Evolutionary conservation across 169 alveolate genomes (phyloP).

Genomic region (Cryptosporidium muris): DNA sequence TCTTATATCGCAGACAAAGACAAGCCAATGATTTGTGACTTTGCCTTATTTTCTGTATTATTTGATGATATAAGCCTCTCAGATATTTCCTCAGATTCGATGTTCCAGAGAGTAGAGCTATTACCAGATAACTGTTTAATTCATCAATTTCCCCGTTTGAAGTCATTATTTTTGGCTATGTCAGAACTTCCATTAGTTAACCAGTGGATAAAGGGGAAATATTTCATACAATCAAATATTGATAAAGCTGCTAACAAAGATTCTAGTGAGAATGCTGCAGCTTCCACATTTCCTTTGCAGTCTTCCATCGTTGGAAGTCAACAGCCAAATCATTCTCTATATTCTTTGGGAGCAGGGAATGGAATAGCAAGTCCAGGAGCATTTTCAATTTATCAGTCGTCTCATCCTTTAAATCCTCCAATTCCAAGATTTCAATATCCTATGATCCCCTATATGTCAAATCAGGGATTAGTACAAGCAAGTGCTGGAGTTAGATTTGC

Average conservation of each 20-base stretch:
- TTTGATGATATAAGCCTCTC: constrained; percentile 43
- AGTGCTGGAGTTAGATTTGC: constrained; percentile 53
- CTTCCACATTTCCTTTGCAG: too few species aligned
- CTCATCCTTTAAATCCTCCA: neutral
- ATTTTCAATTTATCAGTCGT: too few species aligned
- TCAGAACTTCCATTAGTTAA: constrained; percentile 35
- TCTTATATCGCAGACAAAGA: constrained; percentile 58
- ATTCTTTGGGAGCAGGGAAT: too few species aligned
- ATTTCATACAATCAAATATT: neutral
- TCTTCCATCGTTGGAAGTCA: too few species aligned
- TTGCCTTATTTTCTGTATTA: constrained; percentile 46
- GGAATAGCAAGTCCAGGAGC: too few species aligned
- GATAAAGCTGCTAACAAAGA: too few species aligned
- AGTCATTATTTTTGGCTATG: constrained; percentile 25
- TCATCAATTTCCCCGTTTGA: constrained; percentile 57
- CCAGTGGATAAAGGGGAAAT: constrained; percentile 65
- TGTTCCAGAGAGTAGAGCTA: constrained; percentile 13
- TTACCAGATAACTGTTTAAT: constrained; percentile 39
- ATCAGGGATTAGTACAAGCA: constrained; percentile 38
- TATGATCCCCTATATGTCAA: constrained; percentile 4
- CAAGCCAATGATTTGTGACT: constrained; percentile 67
- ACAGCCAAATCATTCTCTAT: too few species aligned
- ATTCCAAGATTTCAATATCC: constrained; percentile 11
- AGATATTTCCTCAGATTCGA: constrained; percentile 10
- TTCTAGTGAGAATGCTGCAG: too few species aligned